A percentile compares a stretch with the other conserved stretches of the same genome.
Conservation (phyloP, 441 rosid species). For the Brassica hybrid region DNA sequence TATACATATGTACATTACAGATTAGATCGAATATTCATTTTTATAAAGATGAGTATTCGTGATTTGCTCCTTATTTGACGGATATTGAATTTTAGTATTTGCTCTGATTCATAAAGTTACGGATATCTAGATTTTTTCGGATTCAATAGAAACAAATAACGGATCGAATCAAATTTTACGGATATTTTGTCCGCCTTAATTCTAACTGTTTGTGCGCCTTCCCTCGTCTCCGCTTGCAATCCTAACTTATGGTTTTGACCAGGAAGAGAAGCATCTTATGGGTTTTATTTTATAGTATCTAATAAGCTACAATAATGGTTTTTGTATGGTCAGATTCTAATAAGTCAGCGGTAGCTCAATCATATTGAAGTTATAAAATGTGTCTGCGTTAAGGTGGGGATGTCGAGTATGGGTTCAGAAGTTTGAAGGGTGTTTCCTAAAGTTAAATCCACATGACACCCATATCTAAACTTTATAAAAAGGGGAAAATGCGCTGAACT, state of each 20-base stretch:
- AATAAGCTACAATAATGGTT: background rate
- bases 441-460: slow-evolving; percentile 29
- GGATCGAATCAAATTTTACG: no score
- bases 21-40: no score
- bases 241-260: background rate
- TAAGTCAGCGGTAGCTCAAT: background rate
- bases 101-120: no score
- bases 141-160: no score
- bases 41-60: no score
- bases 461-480: slow-evolving; percentile 18
- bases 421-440: background rate
- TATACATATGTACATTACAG: no score
- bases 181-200: background rate
- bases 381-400: slow-evolving; percentile 13
- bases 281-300: background rate
- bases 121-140: no score
- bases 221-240: background rate
- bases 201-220: no score
- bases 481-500: slow-evolving; percentile 24
- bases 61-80: no score
- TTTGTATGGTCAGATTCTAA: background rate
- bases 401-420: slow-evolving; percentile 1
- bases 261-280: slow-evolving; percentile 1
- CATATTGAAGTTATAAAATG: background rate
- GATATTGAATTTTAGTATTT: no score